Evolutionary conservation across 2,329 filamentous ascomycete genomes (phyloP), one percentile per base, ranked within the genome.

Genomic region (Acrocalymma vagum): DNA sequence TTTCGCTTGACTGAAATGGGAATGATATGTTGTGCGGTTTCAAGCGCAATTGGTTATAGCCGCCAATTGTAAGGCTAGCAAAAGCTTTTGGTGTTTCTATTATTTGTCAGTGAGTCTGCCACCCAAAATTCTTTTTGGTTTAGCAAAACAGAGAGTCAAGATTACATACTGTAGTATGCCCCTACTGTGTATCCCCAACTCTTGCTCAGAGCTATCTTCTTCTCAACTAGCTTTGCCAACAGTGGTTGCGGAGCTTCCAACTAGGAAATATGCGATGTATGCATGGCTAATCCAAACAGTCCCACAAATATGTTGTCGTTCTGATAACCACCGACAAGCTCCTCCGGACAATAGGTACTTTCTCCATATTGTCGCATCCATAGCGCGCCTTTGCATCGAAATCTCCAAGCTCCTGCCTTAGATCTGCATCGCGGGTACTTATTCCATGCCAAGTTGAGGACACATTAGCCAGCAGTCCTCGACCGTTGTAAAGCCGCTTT

Each of bases 251-350:
- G 52, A 14, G 45, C 29, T 5, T 49, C 30, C n/a, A n/a, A n/a
- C n/a, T n/a, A n/a, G 71, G 72, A 2, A 74, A 68, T 43, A 74
- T 73, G 1, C 71, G 65, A 29, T 73, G 70, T 47, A 77, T 29
- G 3, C 74, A 73, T 22, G 76, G 62, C 14, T 67, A 48, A 10
- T 70, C 76, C 25, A 45, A 48, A 45, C 20, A 47, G 29, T 3
- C 55, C 55, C 14, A 59, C 37, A 28, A n/a, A n/a, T n/a, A n/a
- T n/a, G n/a, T n/a, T n/a, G n/a, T n/a, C n/a, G n/a, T n/a, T n/a
- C n/a, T n/a, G n/a, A n/a, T n/a, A n/a, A n/a, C n/a, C n/a, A n/a
- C n/a, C n/a, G n/a, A n/a, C n/a, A n/a, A n/a, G n/a, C n/a, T n/a
- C n/a, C n/a, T n/a, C n/a, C n/a, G n/a, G n/a, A n/a, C n/a, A n/a